Base-by-base conservation (phyloP, 2,329 filamentous ascomycete genomes). In the Achaetomium macrosporum region DNA sequence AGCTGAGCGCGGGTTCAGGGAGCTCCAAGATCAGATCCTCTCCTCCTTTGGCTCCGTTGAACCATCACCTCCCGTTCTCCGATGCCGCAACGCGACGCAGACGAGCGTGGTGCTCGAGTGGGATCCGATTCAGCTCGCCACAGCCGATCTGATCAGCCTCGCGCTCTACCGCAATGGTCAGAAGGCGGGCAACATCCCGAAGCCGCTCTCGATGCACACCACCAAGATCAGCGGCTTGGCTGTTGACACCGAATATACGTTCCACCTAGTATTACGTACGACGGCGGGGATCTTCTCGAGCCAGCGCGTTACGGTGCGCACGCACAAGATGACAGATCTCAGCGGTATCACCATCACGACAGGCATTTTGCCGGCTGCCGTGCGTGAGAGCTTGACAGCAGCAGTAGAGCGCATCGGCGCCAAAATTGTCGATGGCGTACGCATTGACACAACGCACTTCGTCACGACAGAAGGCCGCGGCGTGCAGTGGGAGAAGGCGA, bases 91-190 rank as follows among this genome's bases (percentile, higher is more conserved):
- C 78, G 91, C 92, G 51, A 99, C 93, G 1, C 93, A 99, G 72
- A 99, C 93, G n/a, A 95, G 89, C 29, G 87, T 97, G 42, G 93
- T 99, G 36, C 87, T 99, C 48, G 93, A 97, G 73, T 99, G 93
- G 93, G 93, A 97, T 59, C 90, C 92, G 33, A 87, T 99, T 66
- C 82, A 92, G 64, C 83, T 96, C 46, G 93, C 91, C 19, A 97
- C 92, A 5, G 90, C 93, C 59, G 90, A 93, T 67, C 79, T 97
- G 57, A 85, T 93, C 64, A 92, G 88, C 46, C 81, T 99, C 49
- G 90, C 87, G 53, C 78, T 99, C 47, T 97, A 93, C 73, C 87
- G 93, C 69, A 99, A 99, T 76, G 90, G 90, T 63, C 90, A 90
- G 68, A 99, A 97, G 75, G 92, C 92, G 15, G 93, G 93, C 64